Base-by-base conservation (phyloP, 441 rosid species). In the Bocquillonia castaneifolia region DNA sequence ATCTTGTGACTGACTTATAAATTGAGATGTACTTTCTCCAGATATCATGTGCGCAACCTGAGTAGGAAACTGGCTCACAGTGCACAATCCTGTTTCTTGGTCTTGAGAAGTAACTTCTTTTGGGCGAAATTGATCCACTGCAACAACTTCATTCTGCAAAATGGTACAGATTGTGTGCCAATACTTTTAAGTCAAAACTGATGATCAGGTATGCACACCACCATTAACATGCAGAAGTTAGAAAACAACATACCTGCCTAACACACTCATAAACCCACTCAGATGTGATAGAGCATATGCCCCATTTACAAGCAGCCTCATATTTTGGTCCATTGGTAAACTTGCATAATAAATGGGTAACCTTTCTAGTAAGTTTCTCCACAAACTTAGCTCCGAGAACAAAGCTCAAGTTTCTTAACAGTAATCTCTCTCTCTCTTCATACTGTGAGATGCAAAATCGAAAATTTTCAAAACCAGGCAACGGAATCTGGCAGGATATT, bases 201-300 rank as follows among this genome's bases (percentile, higher is more conserved):
- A 66, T 13, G 59, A 64, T 57, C 65, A 45, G 22, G 65, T 29
- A 48, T 17, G 50, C 6, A 56, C 52, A 71, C 56, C 59, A 29
- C 20, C 28, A 23, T 0, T 29, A 40, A 29, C 25, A 69, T 25
- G 66, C 64, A 70, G 64, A 68, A 39, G 55, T 42, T 62, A 59
- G 50, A 6, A 50, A 70, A 64, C 61, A 67, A 76, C 60, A 44
- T 81, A 95, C 99, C 98, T 85, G 90, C 79, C 84, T 84, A 75
- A 86, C 84, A 81, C 99, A 92, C 78, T 92, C 97, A 78, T 78
- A 89, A 66, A 92, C 75, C 99, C 99, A 95, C 50, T 89, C 96
- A 53, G 84, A 72, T 62, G 96, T 87, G 68, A 89, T 80, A 25
- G 86, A 73, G 64, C 68, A 67, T 82, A 84, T 84, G 67, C 93